Evolutionary conservation across 2,329 filamentous ascomycete genomes (phyloP).

Genomic region (Trichoderma breve): DNA sequence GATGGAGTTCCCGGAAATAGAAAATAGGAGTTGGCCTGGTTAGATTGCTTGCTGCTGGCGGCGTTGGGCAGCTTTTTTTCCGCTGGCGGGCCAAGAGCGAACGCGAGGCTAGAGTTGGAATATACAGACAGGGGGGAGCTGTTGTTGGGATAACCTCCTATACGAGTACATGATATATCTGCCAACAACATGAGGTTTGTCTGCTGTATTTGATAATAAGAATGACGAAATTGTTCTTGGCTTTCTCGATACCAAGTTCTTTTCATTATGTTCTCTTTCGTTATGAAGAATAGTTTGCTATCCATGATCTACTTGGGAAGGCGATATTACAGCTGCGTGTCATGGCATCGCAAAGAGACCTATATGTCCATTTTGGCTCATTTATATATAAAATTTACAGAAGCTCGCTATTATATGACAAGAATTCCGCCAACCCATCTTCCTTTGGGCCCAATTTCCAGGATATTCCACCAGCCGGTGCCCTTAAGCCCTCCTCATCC

Average conservation of each 20-base stretch:
- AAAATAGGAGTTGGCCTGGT: neutral
- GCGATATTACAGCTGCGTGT: neutral
- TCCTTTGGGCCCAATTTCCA: neutral
- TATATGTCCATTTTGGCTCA: neutral
- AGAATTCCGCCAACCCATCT: neutral
- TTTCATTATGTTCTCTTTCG: neutral
- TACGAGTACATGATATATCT: neutral
- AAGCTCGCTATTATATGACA: neutral
- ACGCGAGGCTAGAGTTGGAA: neutral
- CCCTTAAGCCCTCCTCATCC: neutral
- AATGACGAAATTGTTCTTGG: neutral
- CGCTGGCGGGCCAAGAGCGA: neutral
- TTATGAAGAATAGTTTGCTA: neutral
- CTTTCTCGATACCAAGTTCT: neutral
- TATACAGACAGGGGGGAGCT: neutral
- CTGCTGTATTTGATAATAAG: neutral
- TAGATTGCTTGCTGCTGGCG: neutral
- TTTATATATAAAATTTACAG: neutral
- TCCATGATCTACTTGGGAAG: neutral
- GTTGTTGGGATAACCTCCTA: neutral
- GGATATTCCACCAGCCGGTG: neutral
- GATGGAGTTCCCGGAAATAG: neutral
- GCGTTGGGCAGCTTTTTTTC: neutral
- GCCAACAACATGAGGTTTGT: neutral
- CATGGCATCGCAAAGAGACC: neutral